Evolutionary conservation across 768 basidiomycete genomes (phyloP).

Genomic region (Amanita polypyramis): DNA sequence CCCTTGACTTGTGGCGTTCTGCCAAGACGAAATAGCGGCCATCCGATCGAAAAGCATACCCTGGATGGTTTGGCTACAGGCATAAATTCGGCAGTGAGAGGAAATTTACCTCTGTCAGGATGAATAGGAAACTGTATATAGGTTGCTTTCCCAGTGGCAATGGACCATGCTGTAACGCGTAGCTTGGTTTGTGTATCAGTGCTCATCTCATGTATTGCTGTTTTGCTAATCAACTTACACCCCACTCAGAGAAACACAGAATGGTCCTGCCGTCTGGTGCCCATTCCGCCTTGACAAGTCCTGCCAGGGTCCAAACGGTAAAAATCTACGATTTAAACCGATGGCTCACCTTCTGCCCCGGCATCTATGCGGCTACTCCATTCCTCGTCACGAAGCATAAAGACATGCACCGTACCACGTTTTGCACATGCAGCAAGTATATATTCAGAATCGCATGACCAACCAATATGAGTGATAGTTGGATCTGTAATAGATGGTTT

Average conservation of each 20-base stretch:
- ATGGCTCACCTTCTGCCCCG: constrained; percentile 52
- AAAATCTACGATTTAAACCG: neutral
- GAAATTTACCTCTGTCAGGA: constrained; percentile 56
- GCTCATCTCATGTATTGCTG: neutral
- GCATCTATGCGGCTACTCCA: constrained; percentile 74
- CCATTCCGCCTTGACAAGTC: constrained; percentile 85
- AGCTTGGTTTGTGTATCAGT: constrained; percentile 37
- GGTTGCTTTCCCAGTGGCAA: constrained; percentile 62
- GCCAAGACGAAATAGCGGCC: constrained; percentile 78
- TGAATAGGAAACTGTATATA: constrained; percentile 83
- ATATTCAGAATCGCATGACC: constrained; percentile 86
- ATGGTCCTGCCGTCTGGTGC: constrained; percentile 76
- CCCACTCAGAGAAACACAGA: constrained; percentile 89
- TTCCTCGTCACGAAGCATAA: constrained; percentile 69
- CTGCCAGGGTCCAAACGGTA: constrained; percentile 18
- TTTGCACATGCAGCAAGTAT: constrained; percentile 74
- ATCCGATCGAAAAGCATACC: constrained; percentile 71
- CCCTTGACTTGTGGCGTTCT: constrained; percentile 85
- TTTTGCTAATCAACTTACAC: constrained; percentile 44
- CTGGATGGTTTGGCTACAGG: constrained; percentile 23
- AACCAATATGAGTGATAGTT: constrained; percentile 66
- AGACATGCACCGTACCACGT: constrained; percentile 60
- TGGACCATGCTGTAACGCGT: constrained; percentile 78
- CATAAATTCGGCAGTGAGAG: neutral
- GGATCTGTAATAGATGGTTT: constrained; percentile 22